Base-by-base conservation (phyloP, 2,329 filamentous ascomycete species). In the Ophiostoma sp. region DNA sequence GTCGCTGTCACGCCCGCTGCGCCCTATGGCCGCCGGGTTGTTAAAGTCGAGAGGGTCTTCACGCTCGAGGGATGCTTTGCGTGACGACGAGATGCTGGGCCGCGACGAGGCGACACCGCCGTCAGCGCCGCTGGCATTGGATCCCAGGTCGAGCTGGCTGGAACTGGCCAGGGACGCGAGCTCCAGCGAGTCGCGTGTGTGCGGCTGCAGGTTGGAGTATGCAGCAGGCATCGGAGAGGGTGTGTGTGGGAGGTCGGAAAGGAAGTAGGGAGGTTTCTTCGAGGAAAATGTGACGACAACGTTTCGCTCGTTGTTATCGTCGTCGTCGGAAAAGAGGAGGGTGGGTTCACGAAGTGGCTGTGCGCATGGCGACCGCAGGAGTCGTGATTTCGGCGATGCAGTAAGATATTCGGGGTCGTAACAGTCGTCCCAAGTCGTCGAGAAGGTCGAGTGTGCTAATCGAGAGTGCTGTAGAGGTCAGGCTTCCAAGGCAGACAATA, bases 131-230 rank as follows among this genome's bases (percentile, higher is more conserved):
- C 91, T 93, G 25, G 87, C 85, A 66, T 84, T 87, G 19, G 88
- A 89, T 75, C 87, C 87, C 66, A 88, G 88, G 68, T 85, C 86
- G 70, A 87, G 57, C 75, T 78, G 88, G 77, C 92, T 94, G 50
- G 92, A 95, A 75, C 94, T 97, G 74, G 95, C 96, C 76, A 99
- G 90, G 71, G 95, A 98, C 75, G 95, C 96, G 74, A 99, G 92
- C 85, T 99, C 96, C 79, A 99, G 90, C 64, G 95, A 98, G 87
- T 99, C 96, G 84, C 96, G 93, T 75, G 89, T 82, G 76, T 84
- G 82, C 76, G 83, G 80, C 76, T 84, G 83, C 73, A 84, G 81
- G 78, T 80, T 82, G 76, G 82, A 80, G 74, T 86, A 87, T 77
- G 81, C 81, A 74, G 80, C 78, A 76, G 82, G 80, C 82, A 83